Conservation (phyloP, 106 monocot genomes). For the Posidonia australis region DNA sequence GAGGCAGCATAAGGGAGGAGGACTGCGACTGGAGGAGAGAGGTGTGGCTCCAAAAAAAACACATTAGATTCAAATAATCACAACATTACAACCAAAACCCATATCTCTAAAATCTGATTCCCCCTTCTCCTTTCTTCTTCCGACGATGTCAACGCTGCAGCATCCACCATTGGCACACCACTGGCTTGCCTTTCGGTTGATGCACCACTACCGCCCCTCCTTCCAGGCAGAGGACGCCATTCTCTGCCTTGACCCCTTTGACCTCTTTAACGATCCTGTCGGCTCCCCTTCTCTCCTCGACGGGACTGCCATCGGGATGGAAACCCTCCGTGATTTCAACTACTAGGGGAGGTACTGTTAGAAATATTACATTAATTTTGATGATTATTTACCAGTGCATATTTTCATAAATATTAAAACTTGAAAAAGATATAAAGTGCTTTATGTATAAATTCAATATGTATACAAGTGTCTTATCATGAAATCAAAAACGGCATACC, state of each 20-base stretch:
- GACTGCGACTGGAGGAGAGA: too few relatives aligned
- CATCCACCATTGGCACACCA: conserved; percentile 37
- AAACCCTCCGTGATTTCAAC: conserved; percentile 37
- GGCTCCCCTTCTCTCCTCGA: conserved; percentile 18
- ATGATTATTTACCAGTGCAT: too few relatives aligned
- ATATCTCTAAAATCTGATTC: background rate
- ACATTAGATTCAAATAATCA: too few relatives aligned
- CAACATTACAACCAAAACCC: background rate
- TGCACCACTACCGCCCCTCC: conserved; percentile 90
- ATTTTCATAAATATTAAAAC: too few relatives aligned
- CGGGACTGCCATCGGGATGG: background rate
- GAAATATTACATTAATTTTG: too few relatives aligned
- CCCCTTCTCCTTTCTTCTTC: background rate
- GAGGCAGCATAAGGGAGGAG: too few relatives aligned
- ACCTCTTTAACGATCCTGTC: conserved; percentile 44
- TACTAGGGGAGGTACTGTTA: conserved; percentile 65
- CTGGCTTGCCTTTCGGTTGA: conserved; percentile 91
- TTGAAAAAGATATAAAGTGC: too few relatives aligned
- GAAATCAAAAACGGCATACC: too few relatives aligned
- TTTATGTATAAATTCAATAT: too few relatives aligned
- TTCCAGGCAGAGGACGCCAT: conserved; percentile 63
- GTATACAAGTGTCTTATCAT: too few relatives aligned
- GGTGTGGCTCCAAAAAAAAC: too few relatives aligned
- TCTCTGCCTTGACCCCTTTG: conserved; percentile 65
- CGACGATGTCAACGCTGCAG: conserved; percentile 17